Base-by-base conservation (phyloP, 2,329 filamentous ascomycete genomes). In the Colletotrichum higginsianum region DNA sequence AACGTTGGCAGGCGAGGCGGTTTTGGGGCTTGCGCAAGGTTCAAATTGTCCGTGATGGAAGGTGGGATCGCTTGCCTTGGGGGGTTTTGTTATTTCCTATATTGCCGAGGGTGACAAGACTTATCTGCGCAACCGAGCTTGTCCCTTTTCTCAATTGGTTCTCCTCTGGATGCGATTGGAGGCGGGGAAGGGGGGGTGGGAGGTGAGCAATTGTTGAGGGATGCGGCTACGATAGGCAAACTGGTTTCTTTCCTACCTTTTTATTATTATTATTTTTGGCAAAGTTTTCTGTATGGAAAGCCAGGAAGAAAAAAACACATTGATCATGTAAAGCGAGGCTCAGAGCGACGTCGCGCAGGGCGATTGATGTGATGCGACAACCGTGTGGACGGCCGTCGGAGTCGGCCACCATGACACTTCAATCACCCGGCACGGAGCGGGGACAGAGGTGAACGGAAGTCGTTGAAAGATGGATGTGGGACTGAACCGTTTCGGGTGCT, bases 1-100 rank as follows among this genome's bases (percentile, higher is more conserved):
- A 52, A 49, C 52, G 42, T 38, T 65, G 38, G 57, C 50, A 30
- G 64, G 68, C 68, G 64, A 57, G 68, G 58, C 64, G 44, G 57
- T 62, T 26, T 30, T 38, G 40, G 53, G 53, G 65, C 68, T 67
- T 52, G 66, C 66, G 60, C 69, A 64, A 64, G 26, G 53, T 52
- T 69, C 60, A 72, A 72, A 69, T 72, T 72, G 69, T 60, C 66
- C 53, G 53, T 42, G 53, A 50, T 50, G 67, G 52, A 38, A 58
- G 53, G 50, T 53, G 4, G 53, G 23, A 64, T 69, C 66, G 60
- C 69, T 53, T 58, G 58, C 40, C 53, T 38, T 64, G 65, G 38
- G 53, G 53, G 15, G 15, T 70, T 61, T 61, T 52, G 53, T 64
- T 58, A 49, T 64, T 63, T 63, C 61, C 49, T 63, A 53, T 63